Evolutionary conservation across 2,329 filamentous ascomycete species (phyloP), one percentile per base, ranked within the genome.

Genomic region (Xylariales sp.): DNA sequence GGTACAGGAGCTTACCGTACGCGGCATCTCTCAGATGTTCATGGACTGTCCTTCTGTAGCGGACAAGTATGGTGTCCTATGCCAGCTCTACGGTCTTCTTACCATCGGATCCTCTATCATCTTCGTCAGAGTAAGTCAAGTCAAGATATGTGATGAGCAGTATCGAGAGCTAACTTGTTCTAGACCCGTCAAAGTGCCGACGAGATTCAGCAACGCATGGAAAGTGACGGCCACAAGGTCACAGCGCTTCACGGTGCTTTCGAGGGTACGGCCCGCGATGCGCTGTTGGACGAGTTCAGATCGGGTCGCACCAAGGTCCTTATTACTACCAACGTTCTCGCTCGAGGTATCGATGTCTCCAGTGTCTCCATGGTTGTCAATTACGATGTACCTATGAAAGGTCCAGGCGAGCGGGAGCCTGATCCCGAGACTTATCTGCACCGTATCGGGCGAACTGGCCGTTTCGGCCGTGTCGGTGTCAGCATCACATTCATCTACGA

Each of bases 281-380:
- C 75, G 1, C 78, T 97, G 46, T 83, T 98, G 46, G 81, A 91
- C 57, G 78, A 86, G 43, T 98, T 98, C 78, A 83, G 93, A 44
- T 78, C 70, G 32, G 91, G 91, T 28, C 77, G 84, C 45, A 88
- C 88, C 57, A 98, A 98, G 70, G 93, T 98, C 7, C 82, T 98
- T 47, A 96, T 98, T 58, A 94, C 93, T 1, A 98, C 93, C 53
- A 98, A 98, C 58, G 90, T 98, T 27, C 78, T 98, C 44, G 87
- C 93, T 7, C 89, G 93, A 59, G 93, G 93, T 60, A 97, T 98
- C 56, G 93, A 98, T 58, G 78, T 82, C 70, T 97, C 60, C 65
- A 94, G 68, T 20, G 93, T 98, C 11, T 95, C 89, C 8, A 93
- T 98, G 84, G 93, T 98, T 40, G 89, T 98, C 73, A 98, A 98